phyloP scores from a whole-genome alignment of 345 rosid genomes.

The Xanthoceras sorbifolium region DNA sequence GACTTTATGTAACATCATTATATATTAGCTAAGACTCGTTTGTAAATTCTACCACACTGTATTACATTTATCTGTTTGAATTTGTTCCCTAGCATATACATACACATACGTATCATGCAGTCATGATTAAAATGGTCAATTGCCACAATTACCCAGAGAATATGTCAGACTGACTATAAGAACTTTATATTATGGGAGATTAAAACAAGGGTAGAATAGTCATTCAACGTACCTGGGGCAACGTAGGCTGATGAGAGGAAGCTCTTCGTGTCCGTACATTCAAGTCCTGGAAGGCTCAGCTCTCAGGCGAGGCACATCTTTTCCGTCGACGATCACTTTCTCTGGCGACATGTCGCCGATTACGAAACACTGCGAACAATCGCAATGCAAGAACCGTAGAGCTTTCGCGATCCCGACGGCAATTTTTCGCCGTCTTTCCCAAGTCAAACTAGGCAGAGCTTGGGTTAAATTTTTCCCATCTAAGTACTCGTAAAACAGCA shows the following conservation, averaged over 20 bases:
- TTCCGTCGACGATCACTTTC: conserved; percentile 51
- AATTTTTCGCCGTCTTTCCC: conserved; percentile 62
- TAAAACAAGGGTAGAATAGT: background rate
- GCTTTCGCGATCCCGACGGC: conserved; percentile 66
- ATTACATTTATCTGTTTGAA: background rate
- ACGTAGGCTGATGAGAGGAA: conserved; percentile 43
- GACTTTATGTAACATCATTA: background rate
- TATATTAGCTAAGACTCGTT: background rate
- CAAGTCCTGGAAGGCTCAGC: conserved; percentile 39
- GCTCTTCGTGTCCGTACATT: conserved; percentile 37
- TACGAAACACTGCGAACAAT: conserved; percentile 33
- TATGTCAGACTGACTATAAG: background rate
- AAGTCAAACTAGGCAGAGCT: conserved; percentile 46
- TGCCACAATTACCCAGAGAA: background rate
- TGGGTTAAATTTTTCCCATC: conserved; percentile 58
- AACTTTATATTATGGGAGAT: background rate
- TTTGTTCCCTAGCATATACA: background rate
- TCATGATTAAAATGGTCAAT: background rate
- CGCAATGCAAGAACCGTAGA: conserved; percentile 56
- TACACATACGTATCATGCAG: background rate
- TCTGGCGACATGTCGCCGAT: conserved; percentile 59
- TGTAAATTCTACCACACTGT: background rate
- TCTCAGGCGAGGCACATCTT: conserved; percentile 52
- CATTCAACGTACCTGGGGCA: conserved; percentile 66
- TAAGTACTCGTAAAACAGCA: conserved; percentile 52